These are phyloP conservation scores for Boeremia lycopersici DNA, from an alignment of 2,329 filamentous ascomycete species.

Conservation along the genomic window DNA sequence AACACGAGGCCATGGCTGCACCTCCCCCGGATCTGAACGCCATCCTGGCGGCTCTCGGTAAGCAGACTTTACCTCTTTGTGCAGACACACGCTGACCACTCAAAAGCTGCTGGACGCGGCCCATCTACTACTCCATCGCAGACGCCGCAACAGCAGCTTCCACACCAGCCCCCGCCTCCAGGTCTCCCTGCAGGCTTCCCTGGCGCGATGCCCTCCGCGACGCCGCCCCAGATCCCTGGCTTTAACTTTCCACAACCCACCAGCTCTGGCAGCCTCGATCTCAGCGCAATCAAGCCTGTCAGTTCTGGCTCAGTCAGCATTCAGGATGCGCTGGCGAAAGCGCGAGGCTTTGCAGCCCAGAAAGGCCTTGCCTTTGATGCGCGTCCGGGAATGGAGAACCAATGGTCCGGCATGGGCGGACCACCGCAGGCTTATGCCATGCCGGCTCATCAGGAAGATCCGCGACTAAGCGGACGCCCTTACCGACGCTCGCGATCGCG, in stretches of 20 bases:
- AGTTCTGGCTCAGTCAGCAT: conserved; percentile 83
- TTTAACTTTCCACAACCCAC: conserved; percentile 70
- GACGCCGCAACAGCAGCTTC: conserved; percentile 49
- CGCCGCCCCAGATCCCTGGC: conserved; percentile 50
- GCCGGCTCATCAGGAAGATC: conserved; percentile 52
- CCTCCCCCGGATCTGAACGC: conserved; percentile 47
- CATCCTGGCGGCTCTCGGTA: conserved; percentile 49
- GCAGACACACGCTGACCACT: conserved; percentile 14
- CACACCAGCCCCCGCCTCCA: conserved; percentile 52
- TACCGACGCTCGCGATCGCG: conserved; percentile 76
- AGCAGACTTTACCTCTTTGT: conserved; percentile 9
- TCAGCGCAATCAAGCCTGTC: conserved; percentile 79
- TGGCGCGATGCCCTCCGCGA: conserved; percentile 48
- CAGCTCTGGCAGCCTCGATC: conserved; percentile 76
- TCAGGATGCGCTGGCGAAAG: conserved; percentile 82
- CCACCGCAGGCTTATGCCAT: conserved; percentile 40
- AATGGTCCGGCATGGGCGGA: conserved; percentile 47
- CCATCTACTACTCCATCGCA: conserved; percentile 56
- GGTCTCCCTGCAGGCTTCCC: conserved; percentile 53
- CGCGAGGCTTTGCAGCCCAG: conserved; percentile 79
- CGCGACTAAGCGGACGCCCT: conserved; percentile 57
- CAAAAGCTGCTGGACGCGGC: conserved; percentile 53
- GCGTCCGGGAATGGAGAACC: conserved; percentile 51
- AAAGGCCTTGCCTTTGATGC: conserved; percentile 67
- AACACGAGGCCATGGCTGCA: conserved; percentile 39